Percentiles rank a stretch among this genome's conserved stretches.
Conservation (phyloP, 139 green algal genomes). For the Haematococcus lacustris region DNA sequence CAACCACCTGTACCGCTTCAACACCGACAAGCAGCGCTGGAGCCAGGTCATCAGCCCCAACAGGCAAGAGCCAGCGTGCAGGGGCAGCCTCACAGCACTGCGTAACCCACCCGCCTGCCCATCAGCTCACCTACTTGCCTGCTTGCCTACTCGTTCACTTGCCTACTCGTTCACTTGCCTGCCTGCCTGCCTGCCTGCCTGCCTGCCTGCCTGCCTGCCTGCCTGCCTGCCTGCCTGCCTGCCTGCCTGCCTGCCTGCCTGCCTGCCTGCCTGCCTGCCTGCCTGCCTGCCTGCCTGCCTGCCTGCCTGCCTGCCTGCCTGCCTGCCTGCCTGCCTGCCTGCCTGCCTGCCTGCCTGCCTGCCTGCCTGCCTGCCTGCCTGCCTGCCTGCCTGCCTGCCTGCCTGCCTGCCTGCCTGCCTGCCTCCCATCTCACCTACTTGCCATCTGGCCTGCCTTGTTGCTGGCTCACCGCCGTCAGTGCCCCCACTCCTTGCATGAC, state of each 20-base stretch:
- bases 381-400: not conserved
- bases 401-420: not conserved
- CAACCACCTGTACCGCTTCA: constrained; percentile 83
- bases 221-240: no score
- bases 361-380: no score
- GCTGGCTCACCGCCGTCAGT: not conserved
- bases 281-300: not conserved
- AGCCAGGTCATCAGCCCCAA: constrained; percentile 58
- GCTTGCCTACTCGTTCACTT: not conserved
- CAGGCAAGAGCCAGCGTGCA: constrained; percentile 20
- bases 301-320: not conserved
- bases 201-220: no score
- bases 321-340: not conserved
- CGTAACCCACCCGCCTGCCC: not conserved
- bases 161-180: no score
- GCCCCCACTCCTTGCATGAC: not conserved
- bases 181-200: no score
- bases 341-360: no score
- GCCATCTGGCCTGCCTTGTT: not conserved
- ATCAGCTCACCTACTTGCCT: not conserved
- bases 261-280: not conserved
- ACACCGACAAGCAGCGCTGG: constrained; percentile 66
- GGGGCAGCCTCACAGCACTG: not conserved
- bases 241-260: not conserved
- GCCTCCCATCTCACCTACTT: constrained; percentile 38